Conservation (phyloP, 2,329 filamentous ascomycete species). For the Penicillium sp. region DNA sequence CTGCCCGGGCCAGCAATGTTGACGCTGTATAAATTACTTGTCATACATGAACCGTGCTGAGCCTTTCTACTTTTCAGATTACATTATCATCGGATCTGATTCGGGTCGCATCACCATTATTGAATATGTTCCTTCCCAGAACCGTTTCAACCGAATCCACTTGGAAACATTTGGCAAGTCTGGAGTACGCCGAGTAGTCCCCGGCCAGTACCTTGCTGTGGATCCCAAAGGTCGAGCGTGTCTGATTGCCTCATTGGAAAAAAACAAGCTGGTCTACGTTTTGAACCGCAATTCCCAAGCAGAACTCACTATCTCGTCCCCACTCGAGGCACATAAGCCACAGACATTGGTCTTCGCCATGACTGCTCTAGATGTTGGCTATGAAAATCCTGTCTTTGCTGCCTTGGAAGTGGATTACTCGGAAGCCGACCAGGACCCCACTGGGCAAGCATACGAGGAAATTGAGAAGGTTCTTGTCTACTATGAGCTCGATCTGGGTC, state of each 20-base stretch:
- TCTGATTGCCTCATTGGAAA: conserved; percentile 90
- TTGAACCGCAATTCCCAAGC: conserved; percentile 93
- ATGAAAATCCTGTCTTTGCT: conserved; percentile 95
- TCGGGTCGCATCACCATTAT: conserved; percentile 93
- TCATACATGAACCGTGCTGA: conserved; percentile 44
- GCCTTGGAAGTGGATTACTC: conserved; percentile 92
- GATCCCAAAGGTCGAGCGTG: conserved; percentile 96
- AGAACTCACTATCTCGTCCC: conserved; percentile 94
- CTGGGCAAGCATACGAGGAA: conserved; percentile 76
- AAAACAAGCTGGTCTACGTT: conserved; percentile 99
- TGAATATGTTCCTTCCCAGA: conserved; percentile 84
- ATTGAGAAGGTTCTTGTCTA: conserved; percentile 91
- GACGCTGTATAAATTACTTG: conserved; percentile 28
- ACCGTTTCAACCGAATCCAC: conserved; percentile 85
- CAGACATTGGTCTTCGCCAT: conserved; percentile 88
- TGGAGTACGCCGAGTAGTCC: conserved; percentile 86
- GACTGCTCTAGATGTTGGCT: conserved; percentile 88
- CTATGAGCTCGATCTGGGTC: conserved; percentile 92
- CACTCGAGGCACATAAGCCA: conserved; percentile 91
- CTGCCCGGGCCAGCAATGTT: conserved; percentile 38
- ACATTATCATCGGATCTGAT: conserved; percentile 92
- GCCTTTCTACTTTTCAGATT: conserved; percentile 63
- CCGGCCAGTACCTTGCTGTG: conserved; percentile 92
- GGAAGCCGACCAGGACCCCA: conserved; percentile 87
- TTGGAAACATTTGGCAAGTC: conserved; percentile 99